phyloP scores from a whole-genome alignment of 108 stramenopile genomes.

The Cyclotella distinguenda region DNA sequence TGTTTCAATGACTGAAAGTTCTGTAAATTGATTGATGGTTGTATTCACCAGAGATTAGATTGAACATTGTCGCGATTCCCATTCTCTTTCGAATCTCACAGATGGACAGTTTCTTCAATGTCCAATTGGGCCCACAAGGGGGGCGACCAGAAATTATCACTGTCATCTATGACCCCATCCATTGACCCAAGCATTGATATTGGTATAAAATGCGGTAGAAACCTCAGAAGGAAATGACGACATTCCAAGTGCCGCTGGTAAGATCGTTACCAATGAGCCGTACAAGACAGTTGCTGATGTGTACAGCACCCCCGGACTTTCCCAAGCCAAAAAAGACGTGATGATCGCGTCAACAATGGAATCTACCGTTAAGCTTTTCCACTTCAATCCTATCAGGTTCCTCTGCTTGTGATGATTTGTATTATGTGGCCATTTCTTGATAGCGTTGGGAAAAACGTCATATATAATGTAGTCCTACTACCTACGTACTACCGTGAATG shows the following conservation, averaged over 20 bases:
- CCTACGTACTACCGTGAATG: no score
- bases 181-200: not conserved
- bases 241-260: conserved; percentile 89
- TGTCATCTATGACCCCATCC: not conserved
- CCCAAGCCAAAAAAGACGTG: conserved; percentile 87
- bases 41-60: not conserved
- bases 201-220: conserved; percentile 41
- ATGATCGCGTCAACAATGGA: conserved; percentile 97
- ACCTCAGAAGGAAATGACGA: conserved; percentile 31
- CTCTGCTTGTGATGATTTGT: not conserved
- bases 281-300: conserved; percentile 92
- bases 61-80: not conserved
- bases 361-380: conserved; percentile 81
- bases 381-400: not conserved
- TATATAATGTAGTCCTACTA: no score
- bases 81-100: not conserved
- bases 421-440: no score
- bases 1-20: conserved; percentile 34
- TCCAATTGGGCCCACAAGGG: conserved; percentile 25
- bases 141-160: conserved; percentile 8
- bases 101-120: not conserved
- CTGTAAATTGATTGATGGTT: conserved; percentile 16
- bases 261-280: conserved; percentile 95
- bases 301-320: conserved; percentile 93
- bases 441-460: no score